phyloP scores from a whole-genome alignment of 1,284 basidiomycete species.

The Ganoderma lingzhi region DNA sequence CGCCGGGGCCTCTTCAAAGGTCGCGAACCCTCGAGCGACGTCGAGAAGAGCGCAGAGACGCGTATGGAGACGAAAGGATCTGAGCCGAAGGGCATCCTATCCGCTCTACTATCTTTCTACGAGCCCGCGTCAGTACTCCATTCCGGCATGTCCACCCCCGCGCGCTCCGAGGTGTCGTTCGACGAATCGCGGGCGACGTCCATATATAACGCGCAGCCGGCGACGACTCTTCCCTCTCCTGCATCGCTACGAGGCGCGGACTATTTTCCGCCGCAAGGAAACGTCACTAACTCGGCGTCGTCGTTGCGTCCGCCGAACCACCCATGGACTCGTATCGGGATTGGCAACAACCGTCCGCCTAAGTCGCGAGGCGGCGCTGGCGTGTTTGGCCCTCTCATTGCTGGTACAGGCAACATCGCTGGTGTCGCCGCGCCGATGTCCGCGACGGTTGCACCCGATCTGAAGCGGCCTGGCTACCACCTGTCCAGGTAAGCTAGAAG shows the following conservation, averaged over 20 bases:
- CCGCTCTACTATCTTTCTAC: conserved; percentile 62
- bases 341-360: conserved; percentile 48
- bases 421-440: conserved; percentile 65
- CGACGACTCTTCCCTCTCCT: conserved; percentile 20
- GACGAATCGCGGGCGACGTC: conserved; percentile 36
- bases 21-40: conserved; percentile 34
- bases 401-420: conserved; percentile 71
- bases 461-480: conserved; percentile 74
- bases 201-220: conserved; percentile 23
- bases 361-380: conserved; percentile 66
- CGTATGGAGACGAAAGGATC: conserved; percentile 27
- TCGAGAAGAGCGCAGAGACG: conserved; percentile 38
- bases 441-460: conserved; percentile 67
- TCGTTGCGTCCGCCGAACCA: conserved; percentile 25
- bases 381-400: conserved; percentile 78
- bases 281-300: conserved; percentile 15
- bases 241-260: conserved; percentile 12
- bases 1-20: conserved; percentile 30
- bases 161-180: conserved; percentile 30
- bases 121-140: conserved; percentile 41
- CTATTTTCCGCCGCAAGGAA: conserved; percentile 2
- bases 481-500: conserved; percentile 60
- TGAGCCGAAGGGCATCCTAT: conserved; percentile 53
- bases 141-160: conserved; percentile 33
- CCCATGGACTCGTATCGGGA: conserved; percentile 25